Conservation (phyloP, 345 rosid genomes). For the Laguncularia racemosa region DNA sequence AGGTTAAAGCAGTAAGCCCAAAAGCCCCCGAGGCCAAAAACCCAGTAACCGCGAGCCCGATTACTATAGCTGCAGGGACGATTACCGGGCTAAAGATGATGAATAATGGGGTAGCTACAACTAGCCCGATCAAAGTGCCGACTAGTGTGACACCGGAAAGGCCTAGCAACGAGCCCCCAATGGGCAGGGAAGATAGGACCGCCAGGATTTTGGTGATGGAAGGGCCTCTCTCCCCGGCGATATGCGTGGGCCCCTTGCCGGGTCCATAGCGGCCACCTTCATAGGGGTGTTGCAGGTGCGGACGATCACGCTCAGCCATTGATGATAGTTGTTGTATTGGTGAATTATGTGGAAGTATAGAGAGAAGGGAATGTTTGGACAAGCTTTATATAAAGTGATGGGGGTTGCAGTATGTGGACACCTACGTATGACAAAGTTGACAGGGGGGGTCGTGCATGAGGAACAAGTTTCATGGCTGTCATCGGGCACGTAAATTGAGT, state of each 20-base stretch:
- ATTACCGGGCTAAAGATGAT: slow-evolving; percentile 73
- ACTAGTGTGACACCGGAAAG: slow-evolving; percentile 58
- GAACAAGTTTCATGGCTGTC: slow-evolving; percentile 8
- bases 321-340: not conserved
- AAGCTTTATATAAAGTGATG: not conserved
- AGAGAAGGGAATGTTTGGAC: too few relatives aligned
- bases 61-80: slow-evolving; percentile 53
- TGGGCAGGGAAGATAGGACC: slow-evolving; percentile 38
- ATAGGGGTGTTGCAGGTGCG: slow-evolving; percentile 40
- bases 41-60: slow-evolving; percentile 52
- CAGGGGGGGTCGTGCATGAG: slow-evolving; percentile 13
- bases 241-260: slow-evolving; percentile 11
- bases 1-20: slow-evolving; percentile 61
- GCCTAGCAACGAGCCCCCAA: slow-evolving; percentile 54
- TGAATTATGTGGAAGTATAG: not conserved
- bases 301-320: not conserved
- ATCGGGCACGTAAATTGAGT: too few relatives aligned
- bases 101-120: slow-evolving; percentile 52
- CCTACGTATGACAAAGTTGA: slow-evolving; percentile 8
- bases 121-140: slow-evolving; percentile 59
- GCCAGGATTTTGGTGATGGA: slow-evolving; percentile 54
- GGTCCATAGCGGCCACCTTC: slow-evolving; percentile 14
- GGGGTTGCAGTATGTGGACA: slow-evolving; percentile 10
- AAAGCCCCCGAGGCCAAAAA: slow-evolving; percentile 60
- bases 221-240: slow-evolving; percentile 31